A percentile compares a stretch with the other conserved stretches of the same genome.
These are phyloP conservation scores for Talaromyces thailandensis DNA, from an alignment of 495 filamentous ascomycete genomes.

Conservation along the genomic window DNA sequence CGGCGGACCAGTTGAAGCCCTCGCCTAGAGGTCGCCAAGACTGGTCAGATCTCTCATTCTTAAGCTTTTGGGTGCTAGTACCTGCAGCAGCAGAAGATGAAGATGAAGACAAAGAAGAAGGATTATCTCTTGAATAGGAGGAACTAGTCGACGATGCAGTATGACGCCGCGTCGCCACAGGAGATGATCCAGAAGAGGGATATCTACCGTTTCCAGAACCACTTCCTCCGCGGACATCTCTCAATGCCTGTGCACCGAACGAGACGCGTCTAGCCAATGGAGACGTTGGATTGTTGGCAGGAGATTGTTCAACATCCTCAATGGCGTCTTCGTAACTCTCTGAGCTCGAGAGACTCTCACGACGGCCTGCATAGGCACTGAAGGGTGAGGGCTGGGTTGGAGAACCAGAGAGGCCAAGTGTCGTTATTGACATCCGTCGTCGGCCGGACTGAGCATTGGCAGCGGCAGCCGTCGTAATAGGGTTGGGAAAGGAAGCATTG, in stretches of 20 bases:
- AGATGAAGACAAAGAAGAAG: constrained; percentile 16
- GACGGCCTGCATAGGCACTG: constrained; percentile 45
- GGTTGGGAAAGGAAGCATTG: constrained; percentile 43
- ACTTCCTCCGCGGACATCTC: constrained; percentile 51
- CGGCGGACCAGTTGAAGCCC: constrained; percentile 92
- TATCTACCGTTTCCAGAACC: constrained; percentile 35
- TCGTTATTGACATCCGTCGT: constrained; percentile 81
- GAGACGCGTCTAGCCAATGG: constrained; percentile 83
- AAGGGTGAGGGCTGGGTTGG: constrained; percentile 54
- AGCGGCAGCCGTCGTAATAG: constrained; percentile 56
- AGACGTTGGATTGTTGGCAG: constrained; percentile 47
- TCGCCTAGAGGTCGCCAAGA: constrained; percentile 60
- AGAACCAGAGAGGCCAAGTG: constrained; percentile 74
- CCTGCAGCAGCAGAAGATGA: constrained; percentile 26
- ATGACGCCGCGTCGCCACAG: constrained; percentile 16
- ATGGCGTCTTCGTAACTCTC: constrained; percentile 79
- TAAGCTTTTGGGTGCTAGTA: constrained; percentile 25
- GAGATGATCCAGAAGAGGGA: constrained; percentile 20
- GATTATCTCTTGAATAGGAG: constrained; percentile 9
- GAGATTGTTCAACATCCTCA: constrained; percentile 62
- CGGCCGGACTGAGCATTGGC: constrained; percentile 58
- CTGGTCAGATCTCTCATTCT: constrained; percentile 38
- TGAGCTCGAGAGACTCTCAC: constrained; percentile 63
- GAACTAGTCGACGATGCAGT: constrained; percentile 15
- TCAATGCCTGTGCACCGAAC: constrained; percentile 80